Evolutionary conservation across 177 flowering plant species (phyloP), one percentile per base, ranked within the genome.

Genomic region (Vitis hybrid): DNA sequence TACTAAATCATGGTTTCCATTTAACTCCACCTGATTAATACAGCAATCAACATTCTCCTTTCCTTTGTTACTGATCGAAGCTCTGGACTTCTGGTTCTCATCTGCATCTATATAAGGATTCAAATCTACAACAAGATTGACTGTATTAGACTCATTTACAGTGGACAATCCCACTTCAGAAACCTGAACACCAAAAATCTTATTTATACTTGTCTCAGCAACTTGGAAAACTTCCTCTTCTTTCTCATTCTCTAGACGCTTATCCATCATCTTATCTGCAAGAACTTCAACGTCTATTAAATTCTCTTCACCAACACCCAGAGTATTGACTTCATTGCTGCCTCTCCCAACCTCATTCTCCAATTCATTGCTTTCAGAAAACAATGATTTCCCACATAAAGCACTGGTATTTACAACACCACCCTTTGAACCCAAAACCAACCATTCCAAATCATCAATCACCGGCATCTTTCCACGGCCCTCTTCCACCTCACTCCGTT

Each of bases 41-140:
- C 8, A 5, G 45, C 45, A 39, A 39, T 39, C 45, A 39, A 55
- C 58, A 55, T 55, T 60, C 62, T 20, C 62, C 45, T 39, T 39
- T 39, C 45, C 45, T 39, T 7, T 39, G 45, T 39, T 7, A 39
- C 45, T 39, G 45, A 39, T 39, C 45, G 8, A 39, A 39, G 45
- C 45, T 39, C 45, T 7, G 6, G 45, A 8, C 1, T 13, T 52
- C 49, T 12, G 10, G 2, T 51, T 29, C 20, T 13, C 55, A 29
- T 19, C 45, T 4, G 49, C 8, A 11, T 13, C 26, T 59, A 14
- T 10, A 71, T 15, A 65, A 5, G 64, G 50, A 66, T 75, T 48
- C 70, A 64, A 64, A 59, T 73, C 76, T 10, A 65, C 68, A 18
- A 56, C 71, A 57, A 69, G 67, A 64, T 56, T 59, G 2, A 71